phyloP scores from a whole-genome alignment of 192 early-diverging fungal genomes.

The Diversispora epigaea region DNA sequence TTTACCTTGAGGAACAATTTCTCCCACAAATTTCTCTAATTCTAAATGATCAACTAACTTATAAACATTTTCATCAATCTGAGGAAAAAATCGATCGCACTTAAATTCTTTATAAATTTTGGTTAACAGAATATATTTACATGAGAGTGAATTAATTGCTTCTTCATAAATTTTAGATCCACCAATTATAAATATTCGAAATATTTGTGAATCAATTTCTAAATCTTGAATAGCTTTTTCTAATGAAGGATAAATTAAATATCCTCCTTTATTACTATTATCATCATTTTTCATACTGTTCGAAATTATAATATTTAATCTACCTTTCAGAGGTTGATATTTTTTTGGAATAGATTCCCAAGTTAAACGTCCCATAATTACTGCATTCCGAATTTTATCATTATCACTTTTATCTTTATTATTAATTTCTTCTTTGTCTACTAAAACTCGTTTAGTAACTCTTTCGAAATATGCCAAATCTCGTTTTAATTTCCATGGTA shows the following conservation, averaged over 20 bases:
- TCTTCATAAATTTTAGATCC: constrained; percentile 74
- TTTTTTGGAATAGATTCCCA: constrained; percentile 90
- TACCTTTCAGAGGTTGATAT: constrained; percentile 72
- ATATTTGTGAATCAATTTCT: constrained; percentile 9
- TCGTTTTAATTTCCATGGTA: constrained; percentile 86
- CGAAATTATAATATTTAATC: constrained; percentile 87
- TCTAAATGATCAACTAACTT: constrained; percentile 30
- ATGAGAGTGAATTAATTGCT: constrained; percentile 58
- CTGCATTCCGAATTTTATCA: constrained; percentile 59
- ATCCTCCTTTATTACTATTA: neutral
- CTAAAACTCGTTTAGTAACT: constrained; percentile 55
- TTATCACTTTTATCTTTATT: neutral
- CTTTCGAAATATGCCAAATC: constrained; percentile 85
- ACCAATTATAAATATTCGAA: constrained; percentile 78
- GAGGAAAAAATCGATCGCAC: constrained; percentile 82
- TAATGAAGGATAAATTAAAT: constrained; percentile 32
- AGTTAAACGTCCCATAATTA: constrained; percentile 91
- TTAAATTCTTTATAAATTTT: constrained; percentile 59
- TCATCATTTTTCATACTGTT: constrained; percentile 54
- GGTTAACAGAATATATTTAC: constrained; percentile 70
- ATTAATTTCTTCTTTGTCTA: neutral
- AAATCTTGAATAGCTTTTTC: constrained; percentile 18
- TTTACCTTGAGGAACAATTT: constrained; percentile 26
- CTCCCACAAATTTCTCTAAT: constrained; percentile 25
- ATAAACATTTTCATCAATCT: constrained; percentile 54